Conservation (phyloP, 345 rosid species). For the Arabidopsis arenosa region DNA sequence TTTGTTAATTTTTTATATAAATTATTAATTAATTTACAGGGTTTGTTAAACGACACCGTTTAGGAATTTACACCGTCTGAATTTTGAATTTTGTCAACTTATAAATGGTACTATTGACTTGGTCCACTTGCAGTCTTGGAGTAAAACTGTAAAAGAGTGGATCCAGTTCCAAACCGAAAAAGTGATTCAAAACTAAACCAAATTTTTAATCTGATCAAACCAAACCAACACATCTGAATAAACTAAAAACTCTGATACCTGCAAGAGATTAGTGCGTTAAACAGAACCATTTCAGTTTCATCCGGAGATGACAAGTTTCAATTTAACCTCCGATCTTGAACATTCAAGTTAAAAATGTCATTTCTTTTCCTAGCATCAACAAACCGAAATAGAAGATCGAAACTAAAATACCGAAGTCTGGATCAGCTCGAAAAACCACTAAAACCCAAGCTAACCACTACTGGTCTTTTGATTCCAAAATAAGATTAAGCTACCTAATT, state of each 20-base stretch:
- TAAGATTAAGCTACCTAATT: neutral
- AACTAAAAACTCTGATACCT: neutral
- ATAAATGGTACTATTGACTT: too few relatives aligned
- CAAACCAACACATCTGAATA: slow-evolving; percentile 4
- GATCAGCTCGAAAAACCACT: slow-evolving; percentile 15
- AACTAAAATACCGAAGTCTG: neutral
- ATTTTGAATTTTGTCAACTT: too few relatives aligned
- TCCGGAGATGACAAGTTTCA: neutral
- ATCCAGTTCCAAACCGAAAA: neutral
- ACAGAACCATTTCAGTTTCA: neutral
- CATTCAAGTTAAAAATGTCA: neutral
- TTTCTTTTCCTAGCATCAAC: neutral
- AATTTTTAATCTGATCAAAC: neutral
- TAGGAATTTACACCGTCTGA: too few relatives aligned
- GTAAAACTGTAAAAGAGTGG: too few relatives aligned
- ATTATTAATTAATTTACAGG: too few relatives aligned
- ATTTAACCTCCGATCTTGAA: neutral
- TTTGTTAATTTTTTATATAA: too few relatives aligned
- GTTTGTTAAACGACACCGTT: too few relatives aligned
- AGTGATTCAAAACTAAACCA: neutral
- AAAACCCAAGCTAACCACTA: slow-evolving; percentile 5
- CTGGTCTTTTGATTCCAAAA: slow-evolving; percentile 18
- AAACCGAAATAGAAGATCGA: neutral
- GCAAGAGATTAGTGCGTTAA: neutral
- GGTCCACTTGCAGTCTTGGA: too few relatives aligned